Percentiles rank a stretch among this genome's conserved stretches.
Conservation (phyloP, 2,329 filamentous ascomycete genomes). For the Stachybotrys chartarum region DNA sequence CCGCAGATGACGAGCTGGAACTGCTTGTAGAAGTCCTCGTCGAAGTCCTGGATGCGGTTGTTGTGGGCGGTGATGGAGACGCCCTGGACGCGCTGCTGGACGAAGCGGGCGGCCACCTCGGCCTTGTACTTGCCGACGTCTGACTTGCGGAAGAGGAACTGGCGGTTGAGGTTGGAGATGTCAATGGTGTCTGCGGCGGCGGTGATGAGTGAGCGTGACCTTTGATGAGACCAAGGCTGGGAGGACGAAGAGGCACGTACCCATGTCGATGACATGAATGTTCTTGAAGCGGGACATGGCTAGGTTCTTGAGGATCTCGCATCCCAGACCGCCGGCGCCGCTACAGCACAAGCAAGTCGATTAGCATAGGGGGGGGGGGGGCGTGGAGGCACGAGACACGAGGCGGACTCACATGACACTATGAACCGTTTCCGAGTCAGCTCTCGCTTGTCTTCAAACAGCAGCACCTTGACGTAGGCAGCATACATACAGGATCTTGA, state of each 20-base stretch:
- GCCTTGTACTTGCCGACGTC: slow-evolving; percentile 95
- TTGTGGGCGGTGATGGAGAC: slow-evolving; percentile 93
- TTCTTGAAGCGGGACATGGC: slow-evolving; percentile 93
- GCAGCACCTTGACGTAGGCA: not conserved
- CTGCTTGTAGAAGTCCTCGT: slow-evolving; percentile 93
- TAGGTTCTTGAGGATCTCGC: slow-evolving; percentile 93
- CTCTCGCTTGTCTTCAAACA: not conserved
- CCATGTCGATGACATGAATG: slow-evolving; percentile 99
- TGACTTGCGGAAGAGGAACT: slow-evolving; percentile 87
- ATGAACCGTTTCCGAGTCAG: not conserved
- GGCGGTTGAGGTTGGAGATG: slow-evolving; percentile 94
- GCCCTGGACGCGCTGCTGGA: slow-evolving; percentile 80
- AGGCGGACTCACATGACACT: slow-evolving; percentile 43
- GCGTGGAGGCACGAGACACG: slow-evolving; percentile 2
- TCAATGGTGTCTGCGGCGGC: slow-evolving; percentile 76
- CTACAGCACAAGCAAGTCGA: slow-evolving; percentile 36
- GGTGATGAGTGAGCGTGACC: slow-evolving; percentile 6
- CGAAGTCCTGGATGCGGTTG: slow-evolving; percentile 92
- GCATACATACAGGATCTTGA: slow-evolving; percentile 64
- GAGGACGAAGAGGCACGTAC: slow-evolving; percentile 33
- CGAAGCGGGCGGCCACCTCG: slow-evolving; percentile 84
- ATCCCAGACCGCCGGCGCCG: slow-evolving; percentile 88
- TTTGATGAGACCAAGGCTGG: not conserved
- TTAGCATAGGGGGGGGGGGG: slow-evolving; percentile 9
- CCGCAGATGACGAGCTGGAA: slow-evolving; percentile 93